Conservation (phyloP, 129 eudicot genomes). For the Kitagawia praeruptora region DNA sequence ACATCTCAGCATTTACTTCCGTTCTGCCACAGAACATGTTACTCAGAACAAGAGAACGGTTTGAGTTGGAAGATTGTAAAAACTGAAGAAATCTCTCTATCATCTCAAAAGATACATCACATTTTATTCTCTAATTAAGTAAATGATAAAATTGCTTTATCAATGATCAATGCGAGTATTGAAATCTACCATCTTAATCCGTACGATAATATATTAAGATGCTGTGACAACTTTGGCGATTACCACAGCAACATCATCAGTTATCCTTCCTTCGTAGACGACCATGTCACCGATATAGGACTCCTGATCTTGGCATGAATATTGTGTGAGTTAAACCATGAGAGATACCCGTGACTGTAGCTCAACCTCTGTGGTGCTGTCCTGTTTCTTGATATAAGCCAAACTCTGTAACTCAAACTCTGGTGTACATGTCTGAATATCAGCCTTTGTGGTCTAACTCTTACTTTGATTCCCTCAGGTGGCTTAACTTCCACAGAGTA, state of each 20-base stretch:
- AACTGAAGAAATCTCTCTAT: too few relatives aligned
- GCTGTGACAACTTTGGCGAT: not conserved
- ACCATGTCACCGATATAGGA: conserved; percentile 75
- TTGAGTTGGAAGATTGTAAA: too few relatives aligned
- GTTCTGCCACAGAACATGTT: not conserved
- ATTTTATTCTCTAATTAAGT: not conserved
- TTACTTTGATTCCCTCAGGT: conserved; percentile 70
- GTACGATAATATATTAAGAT: conserved; percentile 10
- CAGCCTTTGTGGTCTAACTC: conserved; percentile 62
- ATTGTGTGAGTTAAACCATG: conserved; percentile 45
- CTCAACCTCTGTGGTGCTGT: conserved; percentile 12
- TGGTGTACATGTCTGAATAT: conserved; percentile 45
- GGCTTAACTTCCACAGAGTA: conserved; percentile 61
- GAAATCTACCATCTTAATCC: conserved; percentile 27
- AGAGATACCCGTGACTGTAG: conserved; percentile 54
- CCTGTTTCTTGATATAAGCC: conserved; percentile 47
- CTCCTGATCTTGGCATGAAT: conserved; percentile 49
- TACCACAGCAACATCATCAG: conserved; percentile 6
- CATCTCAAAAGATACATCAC: not conserved
- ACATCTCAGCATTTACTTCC: too few relatives aligned
- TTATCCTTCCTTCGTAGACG: conserved; percentile 24
- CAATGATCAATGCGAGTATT: conserved; percentile 6
- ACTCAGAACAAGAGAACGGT: not conserved
- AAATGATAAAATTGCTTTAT: not conserved
- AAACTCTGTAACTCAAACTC: conserved; percentile 59